Evolutionary conservation across 345 rosid species (phyloP).

Genomic region (Moricandia moricandioides): DNA sequence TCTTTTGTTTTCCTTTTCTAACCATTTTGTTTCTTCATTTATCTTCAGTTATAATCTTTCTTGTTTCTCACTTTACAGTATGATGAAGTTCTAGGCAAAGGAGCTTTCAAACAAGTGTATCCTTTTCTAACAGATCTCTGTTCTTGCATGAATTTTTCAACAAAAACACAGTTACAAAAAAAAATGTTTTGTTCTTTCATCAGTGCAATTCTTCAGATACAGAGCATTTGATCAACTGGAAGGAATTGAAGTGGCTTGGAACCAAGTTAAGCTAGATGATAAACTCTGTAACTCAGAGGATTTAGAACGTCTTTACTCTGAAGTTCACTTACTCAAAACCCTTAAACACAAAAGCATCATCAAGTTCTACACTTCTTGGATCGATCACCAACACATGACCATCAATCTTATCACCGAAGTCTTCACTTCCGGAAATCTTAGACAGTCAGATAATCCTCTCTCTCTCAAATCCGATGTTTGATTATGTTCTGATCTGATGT

Average conservation of each 20-base stretch:
- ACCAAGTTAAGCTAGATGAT: constrained; percentile 75
- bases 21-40: neutral
- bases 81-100: constrained; percentile 89
- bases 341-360: constrained; percentile 90
- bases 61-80: constrained; percentile 49
- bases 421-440: constrained; percentile 88
- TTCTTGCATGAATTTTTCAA: constrained; percentile 3
- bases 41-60: neutral
- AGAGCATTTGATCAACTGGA: constrained; percentile 87
- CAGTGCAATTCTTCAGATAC: constrained; percentile 51
- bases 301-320: constrained; percentile 82
- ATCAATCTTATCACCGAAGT: constrained; percentile 94
- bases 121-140: constrained; percentile 41
- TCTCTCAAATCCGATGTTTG: neutral
- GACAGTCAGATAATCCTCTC: constrained; percentile 52
- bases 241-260: constrained; percentile 99
- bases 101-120: constrained; percentile 99
- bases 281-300: constrained; percentile 66
- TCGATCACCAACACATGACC: constrained; percentile 67
- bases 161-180: neutral
- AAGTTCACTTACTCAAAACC: constrained; percentile 86
- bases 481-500: neutral
- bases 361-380: constrained; percentile 82
- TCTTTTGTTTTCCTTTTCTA: neutral
- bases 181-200: constrained; percentile 45